Evolutionary conservation across 176 grass and related monocot genomes (phyloP).

Genomic region (Thinopyrum elongatum): DNA sequence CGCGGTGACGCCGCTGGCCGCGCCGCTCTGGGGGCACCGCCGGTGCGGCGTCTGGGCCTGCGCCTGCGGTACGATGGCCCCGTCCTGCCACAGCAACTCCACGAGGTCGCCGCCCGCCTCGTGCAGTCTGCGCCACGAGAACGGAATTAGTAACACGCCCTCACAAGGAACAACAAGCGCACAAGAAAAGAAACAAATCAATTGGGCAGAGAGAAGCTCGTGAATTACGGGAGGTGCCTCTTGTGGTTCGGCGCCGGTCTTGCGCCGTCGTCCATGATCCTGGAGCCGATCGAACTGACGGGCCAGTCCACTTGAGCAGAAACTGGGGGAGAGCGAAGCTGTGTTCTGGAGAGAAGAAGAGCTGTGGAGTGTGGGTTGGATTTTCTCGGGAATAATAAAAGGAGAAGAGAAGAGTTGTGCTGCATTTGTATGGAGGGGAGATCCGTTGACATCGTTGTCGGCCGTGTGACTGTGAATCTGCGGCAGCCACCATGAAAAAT

Average conservation of each 20-base stretch:
- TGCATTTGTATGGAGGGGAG: slow-evolving; percentile 17
- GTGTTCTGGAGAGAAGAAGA: not conserved
- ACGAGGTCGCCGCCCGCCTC: slow-evolving; percentile 53
- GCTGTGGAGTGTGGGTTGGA: not conserved
- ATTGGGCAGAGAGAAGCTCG: not conserved
- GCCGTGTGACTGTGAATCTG: not conserved
- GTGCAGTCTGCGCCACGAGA: slow-evolving; percentile 28
- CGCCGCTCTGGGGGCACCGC: slow-evolving; percentile 4
- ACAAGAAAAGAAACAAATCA: too few relatives aligned
- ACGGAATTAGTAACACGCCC: not conserved
- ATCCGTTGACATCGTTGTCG: slow-evolving; percentile 28
- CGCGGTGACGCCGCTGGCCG: slow-evolving; percentile 37
- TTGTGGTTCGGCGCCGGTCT: not conserved
- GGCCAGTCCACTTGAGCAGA: not conserved
- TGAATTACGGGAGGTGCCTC: slow-evolving; percentile 14
- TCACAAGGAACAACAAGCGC: not conserved
- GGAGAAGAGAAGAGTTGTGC: not conserved
- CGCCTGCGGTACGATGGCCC: slow-evolving; percentile 56
- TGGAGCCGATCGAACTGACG: not conserved
- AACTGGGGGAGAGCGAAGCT: not conserved
- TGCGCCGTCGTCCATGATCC: slow-evolving; percentile 25
- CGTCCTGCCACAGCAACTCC: slow-evolving; percentile 86
- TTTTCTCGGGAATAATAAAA: not conserved
- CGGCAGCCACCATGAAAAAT: too few relatives aligned
- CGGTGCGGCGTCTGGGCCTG: slow-evolving; percentile 42